phyloP scores from a whole-genome alignment of 495 filamentous ascomycete genomes.

The Friedmanniomyces simplex region DNA sequence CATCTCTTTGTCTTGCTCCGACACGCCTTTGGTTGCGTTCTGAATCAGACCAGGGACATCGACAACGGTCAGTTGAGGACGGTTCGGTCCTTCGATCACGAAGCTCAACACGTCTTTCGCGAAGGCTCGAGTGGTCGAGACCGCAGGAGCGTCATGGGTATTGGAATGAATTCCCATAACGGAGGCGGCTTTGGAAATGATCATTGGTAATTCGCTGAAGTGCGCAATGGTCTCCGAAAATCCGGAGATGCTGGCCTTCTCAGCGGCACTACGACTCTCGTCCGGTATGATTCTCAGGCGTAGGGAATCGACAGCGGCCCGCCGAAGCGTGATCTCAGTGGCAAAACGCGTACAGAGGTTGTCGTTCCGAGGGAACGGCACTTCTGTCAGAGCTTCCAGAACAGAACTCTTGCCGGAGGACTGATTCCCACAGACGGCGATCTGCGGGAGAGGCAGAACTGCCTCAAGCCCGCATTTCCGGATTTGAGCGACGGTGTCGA shows the following conservation, averaged over 20 bases:
- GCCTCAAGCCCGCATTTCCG: too few species aligned
- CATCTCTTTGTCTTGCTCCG: constrained; percentile 19
- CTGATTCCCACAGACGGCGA: constrained; percentile 24
- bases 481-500: too few species aligned
- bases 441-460: too few species aligned
- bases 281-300: constrained; percentile 6
- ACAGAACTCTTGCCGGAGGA: constrained; percentile 24
- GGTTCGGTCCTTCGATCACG: constrained; percentile 10
- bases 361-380: constrained; percentile 36
- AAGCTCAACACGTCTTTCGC: constrained; percentile 10
- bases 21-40: constrained; percentile 3
- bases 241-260: background rate
- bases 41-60: constrained; percentile 24
- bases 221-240: background rate
- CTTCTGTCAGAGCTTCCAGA: constrained; percentile 26
- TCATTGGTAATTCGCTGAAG: background rate
- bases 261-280: background rate
- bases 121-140: too few species aligned
- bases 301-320: constrained; percentile 6
- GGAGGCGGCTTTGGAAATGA: background rate
- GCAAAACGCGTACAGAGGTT: constrained; percentile 48
- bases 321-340: constrained; percentile 47
- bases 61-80: constrained; percentile 15
- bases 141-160: too few species aligned
- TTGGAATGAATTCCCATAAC: too few species aligned